Conservation (phyloP, 371 early-diverging fungal species). For the Homolaphlyctis polyrhiza region DNA sequence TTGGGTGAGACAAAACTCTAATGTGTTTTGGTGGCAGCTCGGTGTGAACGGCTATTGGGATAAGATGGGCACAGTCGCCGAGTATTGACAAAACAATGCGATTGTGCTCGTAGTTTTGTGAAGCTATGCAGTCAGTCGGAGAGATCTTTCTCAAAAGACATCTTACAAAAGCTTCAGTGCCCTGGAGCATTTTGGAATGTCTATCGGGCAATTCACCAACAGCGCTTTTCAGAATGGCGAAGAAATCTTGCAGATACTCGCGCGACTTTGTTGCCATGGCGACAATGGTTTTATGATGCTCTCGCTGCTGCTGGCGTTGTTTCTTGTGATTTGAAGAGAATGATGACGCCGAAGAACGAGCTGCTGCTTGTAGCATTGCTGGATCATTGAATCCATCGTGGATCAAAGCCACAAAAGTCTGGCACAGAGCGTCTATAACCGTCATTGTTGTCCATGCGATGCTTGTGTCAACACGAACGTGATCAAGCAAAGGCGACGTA, state of each 20-base stretch:
- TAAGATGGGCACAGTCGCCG: constrained; percentile 1
- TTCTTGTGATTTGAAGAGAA: background rate
- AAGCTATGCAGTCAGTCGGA: background rate
- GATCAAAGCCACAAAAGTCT: background rate
- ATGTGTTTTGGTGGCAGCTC: background rate
- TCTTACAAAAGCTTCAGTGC: background rate
- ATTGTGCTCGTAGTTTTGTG: background rate
- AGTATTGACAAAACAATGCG: background rate
- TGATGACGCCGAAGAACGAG: background rate
- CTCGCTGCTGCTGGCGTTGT: background rate
- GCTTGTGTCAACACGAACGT: background rate
- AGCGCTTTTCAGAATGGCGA: background rate
- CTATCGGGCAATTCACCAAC: background rate
- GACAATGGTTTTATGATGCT: background rate
- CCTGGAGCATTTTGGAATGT: background rate
- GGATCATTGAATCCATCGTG: background rate
- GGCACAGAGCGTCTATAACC: background rate
- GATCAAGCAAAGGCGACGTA: background rate
- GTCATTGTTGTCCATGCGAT: background rate
- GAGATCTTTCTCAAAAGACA: background rate
- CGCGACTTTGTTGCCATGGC: background rate
- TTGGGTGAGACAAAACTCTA: background rate
- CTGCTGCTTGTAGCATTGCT: background rate
- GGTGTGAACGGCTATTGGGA: background rate
- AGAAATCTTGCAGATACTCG: background rate